A percentile compares a stretch with the other conserved stretches of the same genome.
These are phyloP conservation scores for Escovopsis weberi DNA, from an alignment of 2,329 filamentous ascomycete species.

Conservation along the genomic window DNA sequence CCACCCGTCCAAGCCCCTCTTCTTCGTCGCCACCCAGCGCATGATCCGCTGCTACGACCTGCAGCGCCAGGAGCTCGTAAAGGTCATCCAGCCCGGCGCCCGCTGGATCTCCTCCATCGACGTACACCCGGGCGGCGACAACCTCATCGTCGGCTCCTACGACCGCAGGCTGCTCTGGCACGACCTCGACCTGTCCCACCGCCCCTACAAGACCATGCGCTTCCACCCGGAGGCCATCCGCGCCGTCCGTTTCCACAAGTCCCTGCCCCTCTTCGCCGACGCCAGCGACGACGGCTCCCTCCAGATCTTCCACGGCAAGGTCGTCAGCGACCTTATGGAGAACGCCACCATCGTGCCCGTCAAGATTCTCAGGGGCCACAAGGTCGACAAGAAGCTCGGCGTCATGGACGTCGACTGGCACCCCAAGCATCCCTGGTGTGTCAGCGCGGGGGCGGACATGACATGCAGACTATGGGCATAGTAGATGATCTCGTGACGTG, in stretches of 20 bases:
- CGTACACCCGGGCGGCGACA: slow-evolving; percentile 84
- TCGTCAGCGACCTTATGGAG: slow-evolving; percentile 87
- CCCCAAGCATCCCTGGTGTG: slow-evolving; percentile 81
- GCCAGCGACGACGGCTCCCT: slow-evolving; percentile 88
- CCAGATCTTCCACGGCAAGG: slow-evolving; percentile 94
- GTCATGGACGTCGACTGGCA: slow-evolving; percentile 96
- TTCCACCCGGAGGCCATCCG: slow-evolving; percentile 91
- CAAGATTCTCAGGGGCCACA: slow-evolving; percentile 85
- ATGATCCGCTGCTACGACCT: slow-evolving; percentile 90
- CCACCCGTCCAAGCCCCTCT: slow-evolving; percentile 81
- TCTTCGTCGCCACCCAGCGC: slow-evolving; percentile 93
- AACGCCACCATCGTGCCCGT: slow-evolving; percentile 93
- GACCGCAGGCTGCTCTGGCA: slow-evolving; percentile 92
- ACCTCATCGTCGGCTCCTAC: slow-evolving; percentile 87
- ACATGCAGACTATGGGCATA: slow-evolving; percentile 80
- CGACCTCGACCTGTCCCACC: slow-evolving; percentile 78
- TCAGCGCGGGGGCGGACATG: slow-evolving; percentile 88
- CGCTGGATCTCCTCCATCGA: slow-evolving; percentile 90
- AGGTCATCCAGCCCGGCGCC: slow-evolving; percentile 84
- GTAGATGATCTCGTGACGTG: too few relatives aligned
- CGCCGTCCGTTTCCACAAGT: slow-evolving; percentile 73
- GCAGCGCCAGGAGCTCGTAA: slow-evolving; percentile 78
- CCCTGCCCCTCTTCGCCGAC: slow-evolving; percentile 78
- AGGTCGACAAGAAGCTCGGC: slow-evolving; percentile 70
- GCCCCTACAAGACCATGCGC: slow-evolving; percentile 90